Evolutionary conservation across 768 basidiomycete species (phyloP), one percentile per base, ranked within the genome.

Genomic region (Lentinula sp.): DNA sequence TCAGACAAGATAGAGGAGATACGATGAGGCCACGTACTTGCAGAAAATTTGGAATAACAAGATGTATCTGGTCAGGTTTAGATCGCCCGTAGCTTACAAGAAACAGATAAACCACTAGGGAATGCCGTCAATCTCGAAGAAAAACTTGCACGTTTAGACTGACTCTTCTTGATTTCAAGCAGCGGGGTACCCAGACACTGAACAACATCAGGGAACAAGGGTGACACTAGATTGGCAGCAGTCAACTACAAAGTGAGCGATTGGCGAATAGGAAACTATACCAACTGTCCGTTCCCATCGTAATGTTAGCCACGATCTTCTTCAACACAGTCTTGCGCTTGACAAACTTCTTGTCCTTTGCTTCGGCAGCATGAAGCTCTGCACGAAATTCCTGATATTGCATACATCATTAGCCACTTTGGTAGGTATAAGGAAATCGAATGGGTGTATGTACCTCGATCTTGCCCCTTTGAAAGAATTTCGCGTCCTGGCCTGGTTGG

Each of bases 261-360:
- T 6, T 8, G 64, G 63, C 57, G 64, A 59, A 39, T 67, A 62
- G 62, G 61, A 67, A 69, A 64, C 66, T 66, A 66, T 71, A 85
- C 94, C 76, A 71, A 97, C 96, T 95, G 75, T 98, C 95, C 70
- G 95, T 97, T 48, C 97, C 97, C 95, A 99, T 98, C 3, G 97
- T 99, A 73, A 98, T 98, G 74, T 98, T 98, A 45, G 97, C 97
- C 11, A 98, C 94, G 62, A 98, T 89, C 79, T 95, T 96, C 83
- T 99, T 98, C 67, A 98, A 75, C 18, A 93, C 89, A 0, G 86
- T 95, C 83, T 95, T 98, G 68, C 95, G 84, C 75, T 95, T 95
- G 66, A 85, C 77, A 65, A 84, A 98, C 68, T 95, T 96, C 82
- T 98, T 99, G 81, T 99, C 97, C 76, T 97, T 97, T 64, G 88